These are phyloP conservation scores for Heterobasidion irregulare DNA, from an alignment of 1,284 basidiomycete species.

Conservation along the genomic window DNA sequence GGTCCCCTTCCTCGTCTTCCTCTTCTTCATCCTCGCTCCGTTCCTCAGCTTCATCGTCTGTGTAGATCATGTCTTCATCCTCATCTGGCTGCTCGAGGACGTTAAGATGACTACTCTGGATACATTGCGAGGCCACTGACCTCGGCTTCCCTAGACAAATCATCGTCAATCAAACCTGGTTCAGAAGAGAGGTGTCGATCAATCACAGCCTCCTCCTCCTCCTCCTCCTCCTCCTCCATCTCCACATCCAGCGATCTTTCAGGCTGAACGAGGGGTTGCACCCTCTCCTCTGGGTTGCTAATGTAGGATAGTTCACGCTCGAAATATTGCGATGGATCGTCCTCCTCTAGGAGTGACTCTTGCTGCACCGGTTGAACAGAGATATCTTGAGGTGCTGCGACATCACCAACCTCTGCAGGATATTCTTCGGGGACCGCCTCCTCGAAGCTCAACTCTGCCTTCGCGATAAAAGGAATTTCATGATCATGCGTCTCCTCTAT, in stretches of 20 bases:
- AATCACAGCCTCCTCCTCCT: conserved; percentile 19
- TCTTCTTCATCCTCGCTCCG: conserved; percentile 18
- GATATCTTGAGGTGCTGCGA: not conserved
- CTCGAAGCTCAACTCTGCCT: not conserved
- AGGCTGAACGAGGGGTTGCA: conserved; percentile 10
- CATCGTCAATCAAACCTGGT: conserved; percentile 6
- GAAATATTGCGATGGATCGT: too few species aligned
- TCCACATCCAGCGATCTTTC: not conserved
- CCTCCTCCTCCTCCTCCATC: not conserved
- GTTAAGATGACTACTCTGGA: not conserved
- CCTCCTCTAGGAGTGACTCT: too few species aligned
- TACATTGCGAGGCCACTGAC: too few species aligned
- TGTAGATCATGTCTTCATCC: conserved; percentile 3
- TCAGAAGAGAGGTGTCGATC: conserved; percentile 25
- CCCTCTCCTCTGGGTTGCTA: not conserved
- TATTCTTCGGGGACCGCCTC: not conserved
- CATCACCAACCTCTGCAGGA: not conserved
- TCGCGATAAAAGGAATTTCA: not conserved
- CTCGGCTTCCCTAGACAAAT: too few species aligned
- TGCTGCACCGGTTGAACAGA: too few species aligned
- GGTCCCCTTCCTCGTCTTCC: conserved; percentile 29
- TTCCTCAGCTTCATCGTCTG: conserved; percentile 9
- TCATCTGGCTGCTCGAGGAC: not conserved
- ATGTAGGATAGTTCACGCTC: too few species aligned
- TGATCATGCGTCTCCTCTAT: not conserved